Conservation (phyloP, 2,329 filamentous ascomycete species). For the Ceratocystis cacaofunesta region DNA sequence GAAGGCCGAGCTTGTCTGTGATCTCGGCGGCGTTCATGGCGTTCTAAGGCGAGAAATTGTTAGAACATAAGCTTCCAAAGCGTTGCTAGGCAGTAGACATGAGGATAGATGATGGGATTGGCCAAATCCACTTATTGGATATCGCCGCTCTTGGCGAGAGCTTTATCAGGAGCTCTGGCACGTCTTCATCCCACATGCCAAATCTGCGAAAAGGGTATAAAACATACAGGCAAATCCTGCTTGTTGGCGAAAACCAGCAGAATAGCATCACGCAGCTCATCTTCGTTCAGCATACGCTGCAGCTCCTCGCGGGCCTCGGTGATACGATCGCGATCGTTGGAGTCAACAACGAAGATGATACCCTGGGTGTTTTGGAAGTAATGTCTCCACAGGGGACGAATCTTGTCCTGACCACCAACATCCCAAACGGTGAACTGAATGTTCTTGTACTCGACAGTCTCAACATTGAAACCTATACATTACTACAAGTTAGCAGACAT, state of each 20-base stretch:
- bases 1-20: slow-evolving; percentile 98
- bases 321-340: slow-evolving; percentile 95
- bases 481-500: neutral
- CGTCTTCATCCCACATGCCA: neutral
- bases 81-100: neutral
- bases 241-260: slow-evolving; percentile 99
- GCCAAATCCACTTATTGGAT: too few species aligned
- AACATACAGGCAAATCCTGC: slow-evolving; percentile 90
- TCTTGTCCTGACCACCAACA: slow-evolving; percentile 99
- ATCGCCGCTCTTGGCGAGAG: too few species aligned
- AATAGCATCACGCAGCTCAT: slow-evolving; percentile 93
- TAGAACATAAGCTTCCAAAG: neutral
- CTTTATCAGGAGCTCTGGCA: neutral
- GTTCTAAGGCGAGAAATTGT: slow-evolving; percentile 44
- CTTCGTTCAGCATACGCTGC: slow-evolving; percentile 96
- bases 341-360: slow-evolving; percentile 99
- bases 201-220: slow-evolving; percentile 7
- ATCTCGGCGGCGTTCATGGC: slow-evolving; percentile 99
- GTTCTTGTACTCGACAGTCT: slow-evolving; percentile 99
- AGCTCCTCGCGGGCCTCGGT: slow-evolving; percentile 93
- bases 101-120: neutral
- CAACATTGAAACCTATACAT: slow-evolving; percentile 82
- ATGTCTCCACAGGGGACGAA: slow-evolving; percentile 96
- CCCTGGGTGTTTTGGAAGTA: slow-evolving; percentile 99
- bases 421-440: slow-evolving; percentile 99